These are phyloP conservation scores for Monosporascus sp. DNA, from an alignment of 2,329 filamentous ascomycete genomes.

Conservation along the genomic window DNA sequence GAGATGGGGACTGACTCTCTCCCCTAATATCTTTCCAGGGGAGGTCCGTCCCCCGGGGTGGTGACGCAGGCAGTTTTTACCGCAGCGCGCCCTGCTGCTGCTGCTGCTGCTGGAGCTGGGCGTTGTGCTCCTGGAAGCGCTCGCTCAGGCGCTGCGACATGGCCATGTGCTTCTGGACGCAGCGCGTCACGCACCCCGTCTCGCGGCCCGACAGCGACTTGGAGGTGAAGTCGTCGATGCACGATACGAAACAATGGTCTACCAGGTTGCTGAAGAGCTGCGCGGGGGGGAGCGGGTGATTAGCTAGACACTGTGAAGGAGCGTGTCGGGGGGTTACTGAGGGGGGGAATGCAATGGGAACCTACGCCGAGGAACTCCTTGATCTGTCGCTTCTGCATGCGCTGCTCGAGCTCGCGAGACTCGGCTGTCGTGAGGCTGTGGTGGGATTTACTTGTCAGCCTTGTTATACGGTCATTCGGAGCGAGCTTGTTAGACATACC, in stretches of 20 bases:
- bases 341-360: too few species aligned
- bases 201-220: constrained; percentile 87
- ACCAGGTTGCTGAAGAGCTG: constrained; percentile 65
- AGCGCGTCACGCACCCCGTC: constrained; percentile 87
- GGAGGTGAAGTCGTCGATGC: constrained; percentile 97
- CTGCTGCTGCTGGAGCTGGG: constrained; percentile 53
- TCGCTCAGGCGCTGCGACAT: constrained; percentile 84
- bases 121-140: constrained; percentile 73
- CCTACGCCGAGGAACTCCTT: constrained; percentile 97
- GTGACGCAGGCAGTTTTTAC: constrained; percentile 22
- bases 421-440: constrained; percentile 66
- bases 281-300: too few species aligned
- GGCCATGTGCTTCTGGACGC: constrained; percentile 95
- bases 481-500: constrained; percentile 12
- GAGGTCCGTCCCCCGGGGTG: too few species aligned
- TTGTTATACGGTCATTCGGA: background rate
- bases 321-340: too few species aligned
- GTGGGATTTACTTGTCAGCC: background rate
- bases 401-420: constrained; percentile 87
- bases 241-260: constrained; percentile 91
- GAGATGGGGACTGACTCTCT: too few species aligned
- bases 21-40: too few species aligned
- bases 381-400: constrained; percentile 97
- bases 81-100: constrained; percentile 35
- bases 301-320: too few species aligned